phyloP scores from a whole-genome alignment of 129 eudicot genomes.

The Escallonia rubra region DNA sequence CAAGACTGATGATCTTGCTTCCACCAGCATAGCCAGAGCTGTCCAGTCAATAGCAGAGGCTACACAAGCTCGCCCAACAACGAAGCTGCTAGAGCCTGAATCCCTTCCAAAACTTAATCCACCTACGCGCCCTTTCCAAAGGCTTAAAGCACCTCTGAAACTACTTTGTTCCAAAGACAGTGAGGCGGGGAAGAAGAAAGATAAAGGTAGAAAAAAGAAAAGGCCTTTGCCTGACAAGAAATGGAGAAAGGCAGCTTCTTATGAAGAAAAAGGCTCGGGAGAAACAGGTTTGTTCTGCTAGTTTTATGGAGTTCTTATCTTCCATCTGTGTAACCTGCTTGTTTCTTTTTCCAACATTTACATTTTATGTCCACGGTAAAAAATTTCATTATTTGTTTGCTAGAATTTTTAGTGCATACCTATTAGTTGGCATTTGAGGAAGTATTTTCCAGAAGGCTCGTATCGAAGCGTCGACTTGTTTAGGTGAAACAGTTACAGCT shows the following conservation, averaged over 20 bases:
- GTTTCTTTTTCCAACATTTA: not conserved
- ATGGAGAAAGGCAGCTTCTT: conserved; percentile 60
- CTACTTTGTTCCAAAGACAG: conserved; percentile 34
- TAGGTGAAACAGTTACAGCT: too few relatives aligned
- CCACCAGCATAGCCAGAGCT: conserved; percentile 81
- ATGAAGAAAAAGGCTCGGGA: conserved; percentile 39
- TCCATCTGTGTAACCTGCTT: not conserved
- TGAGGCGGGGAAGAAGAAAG: conserved; percentile 36
- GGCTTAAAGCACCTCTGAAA: conserved; percentile 63
- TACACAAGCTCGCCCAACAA: conserved; percentile 80
- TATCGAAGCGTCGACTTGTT: too few relatives aligned
- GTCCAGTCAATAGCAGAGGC: conserved; percentile 69
- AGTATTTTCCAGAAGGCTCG: too few relatives aligned
- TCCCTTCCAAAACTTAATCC: conserved; percentile 74
- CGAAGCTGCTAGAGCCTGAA: conserved; percentile 70
- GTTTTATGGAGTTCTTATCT: not conserved
- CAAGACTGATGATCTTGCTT: conserved; percentile 36
- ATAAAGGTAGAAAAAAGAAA: conserved; percentile 43
- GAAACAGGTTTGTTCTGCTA: conserved; percentile 49
- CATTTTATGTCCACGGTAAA: not conserved
- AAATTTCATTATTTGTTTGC: not conserved
- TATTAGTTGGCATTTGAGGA: too few relatives aligned
- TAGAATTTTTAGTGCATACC: too few relatives aligned
- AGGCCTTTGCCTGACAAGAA: conserved; percentile 87
- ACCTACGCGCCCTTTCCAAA: conserved; percentile 71